Evolutionary conservation across 2,329 filamentous ascomycete genomes (phyloP).

Genomic region (Neonectria sp.): DNA sequence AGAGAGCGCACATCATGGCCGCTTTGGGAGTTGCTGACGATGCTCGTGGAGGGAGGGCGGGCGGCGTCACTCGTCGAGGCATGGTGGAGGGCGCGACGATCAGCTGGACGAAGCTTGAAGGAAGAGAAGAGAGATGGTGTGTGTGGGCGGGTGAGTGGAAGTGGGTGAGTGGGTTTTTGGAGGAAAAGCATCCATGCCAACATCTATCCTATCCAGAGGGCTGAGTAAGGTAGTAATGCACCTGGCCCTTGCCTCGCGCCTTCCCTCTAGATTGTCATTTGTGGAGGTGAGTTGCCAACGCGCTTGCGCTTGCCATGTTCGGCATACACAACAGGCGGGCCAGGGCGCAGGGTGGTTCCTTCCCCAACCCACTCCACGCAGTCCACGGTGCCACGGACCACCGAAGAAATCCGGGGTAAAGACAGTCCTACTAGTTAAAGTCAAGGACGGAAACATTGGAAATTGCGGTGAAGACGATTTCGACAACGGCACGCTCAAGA

Average conservation of each 20-base stretch:
- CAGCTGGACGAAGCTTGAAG: constrained; percentile 31
- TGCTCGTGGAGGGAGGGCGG: constrained; percentile 23
- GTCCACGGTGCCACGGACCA: constrained; percentile 5
- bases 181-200: neutral
- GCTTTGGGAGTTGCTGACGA: constrained; percentile 9
- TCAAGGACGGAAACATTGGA: neutral
- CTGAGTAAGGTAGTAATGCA: neutral
- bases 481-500: no score
- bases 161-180: constrained; percentile 4
- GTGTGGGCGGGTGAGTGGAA: neutral
- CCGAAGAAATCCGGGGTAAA: constrained; percentile 10
- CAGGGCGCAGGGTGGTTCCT: neutral
- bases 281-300: neutral
- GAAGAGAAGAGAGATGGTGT: constrained; percentile 1
- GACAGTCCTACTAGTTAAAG: no score
- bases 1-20: constrained; percentile 20
- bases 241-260: constrained; percentile 3
- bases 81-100: constrained; percentile 33
- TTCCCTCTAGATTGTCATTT: neutral
- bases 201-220: neutral
- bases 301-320: constrained; percentile 1
- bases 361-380: constrained; percentile 3
- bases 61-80: constrained; percentile 23
- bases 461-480: neutral
- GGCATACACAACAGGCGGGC: neutral